Conservation (phyloP, 1,284 basidiomycete species). For the Apiotrichum sp. region DNA sequence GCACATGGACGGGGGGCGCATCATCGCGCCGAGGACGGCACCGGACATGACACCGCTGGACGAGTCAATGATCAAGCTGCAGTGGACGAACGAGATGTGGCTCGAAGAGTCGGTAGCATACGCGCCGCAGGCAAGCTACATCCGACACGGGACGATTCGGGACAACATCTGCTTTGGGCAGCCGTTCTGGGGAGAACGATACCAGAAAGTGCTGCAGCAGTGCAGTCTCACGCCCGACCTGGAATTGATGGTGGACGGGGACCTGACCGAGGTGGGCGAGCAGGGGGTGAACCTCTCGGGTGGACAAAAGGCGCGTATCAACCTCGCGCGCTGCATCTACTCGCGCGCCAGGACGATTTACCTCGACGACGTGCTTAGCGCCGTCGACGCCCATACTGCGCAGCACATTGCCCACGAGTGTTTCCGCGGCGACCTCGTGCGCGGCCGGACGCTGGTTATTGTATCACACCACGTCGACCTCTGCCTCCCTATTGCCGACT, state of each 20-base stretch:
- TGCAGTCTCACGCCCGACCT: constrained; percentile 41
- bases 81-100: constrained; percentile 33
- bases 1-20: constrained; percentile 18
- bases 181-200: constrained; percentile 41
- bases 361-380: constrained; percentile 45
- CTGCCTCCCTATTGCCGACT: constrained; percentile 34
- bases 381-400: constrained; percentile 46
- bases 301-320: constrained; percentile 63
- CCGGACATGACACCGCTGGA: constrained; percentile 28
- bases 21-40: constrained; percentile 26
- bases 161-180: constrained; percentile 48
- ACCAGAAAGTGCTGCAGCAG: constrained; percentile 36
- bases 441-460: constrained; percentile 63
- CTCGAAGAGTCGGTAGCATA: constrained; percentile 37
- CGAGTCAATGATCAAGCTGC: constrained; percentile 6
- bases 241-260: constrained; percentile 37
- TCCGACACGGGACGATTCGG: constrained; percentile 43
- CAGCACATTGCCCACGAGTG: constrained; percentile 40
- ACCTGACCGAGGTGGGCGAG: constrained; percentile 73
- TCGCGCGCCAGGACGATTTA: constrained; percentile 63
- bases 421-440: constrained; percentile 52
- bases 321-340: constrained; percentile 72
- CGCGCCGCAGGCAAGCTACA: constrained; percentile 43
- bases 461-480: constrained; percentile 67
- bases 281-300: constrained; percentile 60